These are phyloP conservation scores for Aspergillus glaucus DNA, from an alignment of 2,329 filamentous ascomycete genomes.

Conservation along the genomic window DNA sequence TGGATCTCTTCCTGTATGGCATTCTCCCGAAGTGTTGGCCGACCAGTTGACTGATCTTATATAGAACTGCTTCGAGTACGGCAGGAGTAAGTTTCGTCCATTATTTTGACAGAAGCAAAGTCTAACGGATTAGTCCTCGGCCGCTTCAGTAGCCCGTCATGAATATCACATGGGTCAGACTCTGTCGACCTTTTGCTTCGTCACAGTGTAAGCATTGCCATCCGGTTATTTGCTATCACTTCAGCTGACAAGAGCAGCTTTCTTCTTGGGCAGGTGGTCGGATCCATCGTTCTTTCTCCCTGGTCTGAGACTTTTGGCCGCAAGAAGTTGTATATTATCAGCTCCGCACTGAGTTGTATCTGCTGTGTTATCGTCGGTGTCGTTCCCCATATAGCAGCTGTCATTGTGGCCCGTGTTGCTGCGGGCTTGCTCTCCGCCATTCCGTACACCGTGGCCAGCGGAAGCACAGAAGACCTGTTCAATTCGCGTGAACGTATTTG, in stretches of 20 bases:
- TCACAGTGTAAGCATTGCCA: constrained; percentile 14
- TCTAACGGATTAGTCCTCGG: constrained; percentile 18
- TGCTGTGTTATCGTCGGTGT: constrained; percentile 35
- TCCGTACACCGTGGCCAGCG: constrained; percentile 43
- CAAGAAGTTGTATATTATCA: constrained; percentile 29
- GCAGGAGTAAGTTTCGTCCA: constrained; percentile 22
- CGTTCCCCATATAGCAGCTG: constrained; percentile 28
- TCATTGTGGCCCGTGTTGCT: constrained; percentile 38
- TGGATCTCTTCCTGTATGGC: constrained; percentile 30
- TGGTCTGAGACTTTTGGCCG: constrained; percentile 35
- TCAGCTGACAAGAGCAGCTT: constrained; percentile 17
- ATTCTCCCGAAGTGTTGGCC: neutral
- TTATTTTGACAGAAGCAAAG: neutral
- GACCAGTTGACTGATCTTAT: neutral
- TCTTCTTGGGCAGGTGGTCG: constrained; percentile 28
- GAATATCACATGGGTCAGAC: constrained; percentile 22
- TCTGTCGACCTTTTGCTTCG: constrained; percentile 26
- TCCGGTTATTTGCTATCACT: neutral
- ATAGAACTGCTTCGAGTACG: constrained; percentile 30
- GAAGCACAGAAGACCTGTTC: constrained; percentile 48
- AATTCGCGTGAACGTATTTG: constrained; percentile 42
- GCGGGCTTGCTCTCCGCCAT: constrained; percentile 44
- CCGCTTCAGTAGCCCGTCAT: constrained; percentile 18
- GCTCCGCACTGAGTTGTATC: constrained; percentile 22
- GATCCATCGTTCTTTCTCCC: constrained; percentile 30